phyloP scores from a whole-genome alignment of 2,329 filamentous ascomycete species.

The Graphium sp. region DNA sequence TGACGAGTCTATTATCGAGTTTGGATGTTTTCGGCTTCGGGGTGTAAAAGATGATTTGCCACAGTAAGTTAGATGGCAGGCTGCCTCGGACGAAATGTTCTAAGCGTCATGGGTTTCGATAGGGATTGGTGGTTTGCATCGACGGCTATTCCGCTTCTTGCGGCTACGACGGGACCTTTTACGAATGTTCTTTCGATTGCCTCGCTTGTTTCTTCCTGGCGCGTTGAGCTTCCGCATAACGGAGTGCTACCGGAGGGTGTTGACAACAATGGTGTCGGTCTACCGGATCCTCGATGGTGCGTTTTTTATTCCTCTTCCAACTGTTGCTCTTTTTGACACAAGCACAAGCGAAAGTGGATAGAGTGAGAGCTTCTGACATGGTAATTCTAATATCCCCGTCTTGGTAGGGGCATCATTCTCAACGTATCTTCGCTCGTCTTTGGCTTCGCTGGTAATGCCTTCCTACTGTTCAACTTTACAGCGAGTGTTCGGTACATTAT shows the following conservation, averaged over 20 bases:
- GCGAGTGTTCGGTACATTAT: conserved; percentile 65
- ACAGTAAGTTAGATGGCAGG: too few relatives aligned
- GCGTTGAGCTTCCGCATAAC: too few relatives aligned
- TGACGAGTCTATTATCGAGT: too few relatives aligned
- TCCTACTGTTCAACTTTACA: conserved; percentile 78
- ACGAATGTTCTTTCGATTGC: conserved; percentile 81
- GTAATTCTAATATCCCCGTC: too few relatives aligned
- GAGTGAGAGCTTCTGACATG: background rate
- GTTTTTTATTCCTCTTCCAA: conserved; percentile 23
- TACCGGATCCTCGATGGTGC: conserved; percentile 27
- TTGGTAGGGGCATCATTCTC: conserved; percentile 54
- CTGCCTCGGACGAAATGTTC: too few relatives aligned
- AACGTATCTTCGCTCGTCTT: conserved; percentile 65
- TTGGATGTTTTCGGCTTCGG: too few relatives aligned
- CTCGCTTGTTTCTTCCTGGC: conserved; percentile 68
- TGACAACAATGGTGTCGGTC: too few relatives aligned
- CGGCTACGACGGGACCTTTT: conserved; percentile 69
- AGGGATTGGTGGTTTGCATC: conserved; percentile 49
- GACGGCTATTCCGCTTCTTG: conserved; percentile 58
- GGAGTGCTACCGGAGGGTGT: too few relatives aligned
- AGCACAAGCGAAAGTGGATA: too few relatives aligned
- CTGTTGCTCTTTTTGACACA: too few relatives aligned
- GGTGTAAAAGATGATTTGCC: too few relatives aligned
- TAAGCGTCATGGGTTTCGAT: too few relatives aligned
- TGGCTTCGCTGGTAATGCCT: conserved; percentile 67